phyloP scores from a whole-genome alignment of 176 grass and related monocot species.

The Oryza meyeriana region DNA sequence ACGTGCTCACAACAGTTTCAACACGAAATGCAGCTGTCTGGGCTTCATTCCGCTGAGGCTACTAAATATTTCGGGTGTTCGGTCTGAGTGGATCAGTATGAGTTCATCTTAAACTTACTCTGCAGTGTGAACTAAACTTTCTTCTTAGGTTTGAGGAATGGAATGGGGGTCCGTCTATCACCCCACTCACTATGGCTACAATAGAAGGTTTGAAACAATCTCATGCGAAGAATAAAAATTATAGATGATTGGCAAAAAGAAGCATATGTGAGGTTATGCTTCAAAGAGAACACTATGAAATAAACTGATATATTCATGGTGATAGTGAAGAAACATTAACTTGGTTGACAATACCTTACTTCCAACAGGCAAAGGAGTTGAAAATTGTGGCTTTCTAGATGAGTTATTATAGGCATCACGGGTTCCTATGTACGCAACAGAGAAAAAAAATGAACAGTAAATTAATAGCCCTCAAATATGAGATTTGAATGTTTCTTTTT shows the following conservation, averaged over 20 bases:
- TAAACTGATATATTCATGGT: constrained; percentile 21
- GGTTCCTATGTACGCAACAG: constrained; percentile 15
- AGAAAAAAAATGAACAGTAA: constrained; percentile 19
- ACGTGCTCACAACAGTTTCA: neutral
- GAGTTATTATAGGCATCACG: constrained; percentile 17
- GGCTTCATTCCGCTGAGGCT: neutral
- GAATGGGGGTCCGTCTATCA: neutral
- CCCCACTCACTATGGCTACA: neutral
- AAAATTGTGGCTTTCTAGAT: constrained; percentile 21
- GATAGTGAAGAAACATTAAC: neutral
- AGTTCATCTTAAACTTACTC: neutral
- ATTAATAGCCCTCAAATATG: neutral
- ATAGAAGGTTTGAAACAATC: neutral
- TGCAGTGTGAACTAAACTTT: neutral
- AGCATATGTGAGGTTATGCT: neutral
- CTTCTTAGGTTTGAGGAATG: neutral
- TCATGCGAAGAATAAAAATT: neutral
- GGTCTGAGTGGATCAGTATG: neutral
- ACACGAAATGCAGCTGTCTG: constrained; percentile 1
- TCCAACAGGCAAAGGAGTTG: constrained; percentile 41
- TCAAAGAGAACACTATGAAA: constrained; percentile 22
- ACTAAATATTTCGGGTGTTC: neutral
- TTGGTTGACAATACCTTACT: constrained; percentile 48
- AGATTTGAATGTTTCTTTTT: neutral
- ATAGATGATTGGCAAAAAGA: neutral